Evolutionary conservation across 23 red algal genomes (phyloP).

Genomic region (Gracilaria domingensis): DNA sequence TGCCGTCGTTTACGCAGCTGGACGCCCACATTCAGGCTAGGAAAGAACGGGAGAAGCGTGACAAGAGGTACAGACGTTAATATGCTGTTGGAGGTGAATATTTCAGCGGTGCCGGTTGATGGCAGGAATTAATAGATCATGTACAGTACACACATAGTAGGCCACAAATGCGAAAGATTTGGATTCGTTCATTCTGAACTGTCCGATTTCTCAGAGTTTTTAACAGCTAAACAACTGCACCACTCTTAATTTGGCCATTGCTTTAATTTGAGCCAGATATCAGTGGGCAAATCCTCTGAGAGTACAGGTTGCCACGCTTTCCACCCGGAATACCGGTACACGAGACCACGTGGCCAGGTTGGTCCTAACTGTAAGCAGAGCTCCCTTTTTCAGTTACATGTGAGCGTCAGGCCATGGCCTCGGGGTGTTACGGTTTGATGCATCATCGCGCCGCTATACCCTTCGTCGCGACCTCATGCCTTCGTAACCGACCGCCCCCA

Average conservation of each 20-base stretch:
- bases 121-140: neutral
- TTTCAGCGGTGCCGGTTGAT: neutral
- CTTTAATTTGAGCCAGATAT: too few species aligned
- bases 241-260: too few species aligned
- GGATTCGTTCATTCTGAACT: too few species aligned
- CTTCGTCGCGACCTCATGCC: neutral
- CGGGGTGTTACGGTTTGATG: neutral
- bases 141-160: neutral
- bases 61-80: slow-evolving; percentile 24
- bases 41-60: slow-evolving; percentile 29
- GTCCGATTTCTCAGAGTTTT: neutral
- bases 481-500: slow-evolving; percentile 1
- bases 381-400: neutral
- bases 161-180: neutral
- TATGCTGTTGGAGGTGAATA: neutral
- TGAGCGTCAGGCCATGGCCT: neutral
- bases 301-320: too few species aligned
- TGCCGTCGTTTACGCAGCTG: slow-evolving; percentile 18
- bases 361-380: neutral
- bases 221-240: too few species aligned
- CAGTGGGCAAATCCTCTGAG: too few species aligned
- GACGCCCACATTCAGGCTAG: slow-evolving; percentile 13
- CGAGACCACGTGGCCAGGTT: neutral
- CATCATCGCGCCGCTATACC: neutral
- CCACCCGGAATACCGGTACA: neutral